These are phyloP conservation scores for Neofusicoccum umdonicola DNA, from an alignment of 2,329 filamentous ascomycete genomes.

Conservation along the genomic window DNA sequence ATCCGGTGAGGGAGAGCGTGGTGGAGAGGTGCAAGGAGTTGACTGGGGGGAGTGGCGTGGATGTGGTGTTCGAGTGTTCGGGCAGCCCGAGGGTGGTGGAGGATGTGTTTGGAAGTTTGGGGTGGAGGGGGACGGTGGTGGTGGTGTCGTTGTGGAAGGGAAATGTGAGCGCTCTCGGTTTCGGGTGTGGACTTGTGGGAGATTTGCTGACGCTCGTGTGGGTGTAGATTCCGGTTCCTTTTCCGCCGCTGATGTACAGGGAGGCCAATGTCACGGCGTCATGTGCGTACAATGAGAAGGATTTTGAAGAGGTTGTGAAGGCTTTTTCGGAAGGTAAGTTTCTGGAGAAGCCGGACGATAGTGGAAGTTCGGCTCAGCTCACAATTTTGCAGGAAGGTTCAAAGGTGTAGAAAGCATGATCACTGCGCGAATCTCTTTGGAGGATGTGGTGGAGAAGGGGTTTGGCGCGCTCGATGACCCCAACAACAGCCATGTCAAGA, in stretches of 20 bases:
- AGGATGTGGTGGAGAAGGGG: constrained; percentile 57
- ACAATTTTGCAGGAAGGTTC: constrained; percentile 27
- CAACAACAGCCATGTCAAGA: constrained; percentile 63
- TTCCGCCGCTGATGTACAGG: constrained; percentile 27
- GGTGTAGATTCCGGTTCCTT: constrained; percentile 31
- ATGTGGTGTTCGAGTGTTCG: constrained; percentile 62
- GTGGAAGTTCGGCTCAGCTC: background rate
- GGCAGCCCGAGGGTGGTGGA: constrained; percentile 41
- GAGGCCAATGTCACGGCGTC: constrained; percentile 31
- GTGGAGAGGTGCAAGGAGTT: constrained; percentile 27
- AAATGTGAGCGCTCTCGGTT: constrained; percentile 22
- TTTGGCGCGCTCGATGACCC: constrained; percentile 57
- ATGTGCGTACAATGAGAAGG: constrained; percentile 30
- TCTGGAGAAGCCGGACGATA: background rate
- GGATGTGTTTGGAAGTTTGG: constrained; percentile 31
- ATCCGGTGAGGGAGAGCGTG: constrained; percentile 29
- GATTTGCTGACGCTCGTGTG: background rate
- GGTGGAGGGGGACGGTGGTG: constrained; percentile 29
- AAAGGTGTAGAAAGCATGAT: constrained; percentile 52
- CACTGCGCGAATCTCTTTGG: constrained; percentile 56
- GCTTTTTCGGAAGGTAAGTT: constrained; percentile 31
- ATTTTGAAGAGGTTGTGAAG: constrained; percentile 34
- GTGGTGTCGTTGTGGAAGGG: constrained; percentile 35
- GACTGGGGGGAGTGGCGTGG: constrained; percentile 50
- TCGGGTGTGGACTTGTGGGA: no score